phyloP scores from a whole-genome alignment of 768 basidiomycete species.

The Boletus eberwhitei region DNA sequence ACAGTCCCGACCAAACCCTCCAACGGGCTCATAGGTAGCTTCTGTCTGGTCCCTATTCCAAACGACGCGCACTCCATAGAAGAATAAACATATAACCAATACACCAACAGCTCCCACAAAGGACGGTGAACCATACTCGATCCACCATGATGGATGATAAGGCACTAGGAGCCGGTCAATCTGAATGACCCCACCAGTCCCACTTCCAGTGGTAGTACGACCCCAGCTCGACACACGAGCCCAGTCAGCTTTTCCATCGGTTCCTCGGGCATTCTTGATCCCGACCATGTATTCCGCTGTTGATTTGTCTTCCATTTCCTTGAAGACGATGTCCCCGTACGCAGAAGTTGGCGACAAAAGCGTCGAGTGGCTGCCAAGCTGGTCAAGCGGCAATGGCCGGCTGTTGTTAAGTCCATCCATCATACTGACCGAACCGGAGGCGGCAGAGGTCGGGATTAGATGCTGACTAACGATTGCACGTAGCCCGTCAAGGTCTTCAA shows the following conservation, averaged over 20 bases:
- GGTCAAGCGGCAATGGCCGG: slow-evolving; percentile 67
- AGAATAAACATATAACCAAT: slow-evolving; percentile 61
- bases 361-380: slow-evolving; percentile 72
- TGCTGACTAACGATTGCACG: slow-evolving; percentile 71
- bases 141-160: slow-evolving; percentile 85
- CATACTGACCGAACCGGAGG: slow-evolving; percentile 22
- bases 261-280: slow-evolving; percentile 70
- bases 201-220: slow-evolving; percentile 65
- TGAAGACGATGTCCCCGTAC: slow-evolving; percentile 85
- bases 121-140: slow-evolving; percentile 68
- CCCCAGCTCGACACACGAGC: slow-evolving; percentile 70
- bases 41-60: slow-evolving; percentile 78
- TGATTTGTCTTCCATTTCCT: slow-evolving; percentile 42
- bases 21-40: slow-evolving; percentile 87
- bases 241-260: slow-evolving; percentile 59
- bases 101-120: slow-evolving; percentile 59
- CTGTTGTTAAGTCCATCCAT: slow-evolving; percentile 55
- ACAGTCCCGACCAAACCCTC: slow-evolving; percentile 67
- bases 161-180: slow-evolving; percentile 83
- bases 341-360: slow-evolving; percentile 61
- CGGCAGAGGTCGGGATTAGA: slow-evolving; percentile 51
- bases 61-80: slow-evolving; percentile 64
- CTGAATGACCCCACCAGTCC: slow-evolving; percentile 84
- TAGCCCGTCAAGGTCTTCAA: slow-evolving; percentile 51
- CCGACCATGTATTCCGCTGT: slow-evolving; percentile 54